phyloP scores from a whole-genome alignment of 177 flowering plant genomes.

The Vitis hybrid region DNA sequence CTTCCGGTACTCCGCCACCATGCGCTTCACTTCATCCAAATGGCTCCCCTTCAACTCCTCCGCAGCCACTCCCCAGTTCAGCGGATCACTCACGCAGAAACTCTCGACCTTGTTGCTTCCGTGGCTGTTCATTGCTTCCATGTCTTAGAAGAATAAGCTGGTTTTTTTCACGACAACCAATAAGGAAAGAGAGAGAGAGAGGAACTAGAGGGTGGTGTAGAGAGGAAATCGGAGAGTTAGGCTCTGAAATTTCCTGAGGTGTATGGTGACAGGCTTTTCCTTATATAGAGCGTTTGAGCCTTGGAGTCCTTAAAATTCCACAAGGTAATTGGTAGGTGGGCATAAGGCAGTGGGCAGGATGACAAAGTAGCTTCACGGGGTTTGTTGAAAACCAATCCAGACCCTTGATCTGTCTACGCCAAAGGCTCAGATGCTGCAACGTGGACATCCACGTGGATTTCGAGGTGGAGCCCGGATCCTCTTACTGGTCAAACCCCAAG shows the following conservation, averaged over 20 bases:
- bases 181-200: background rate
- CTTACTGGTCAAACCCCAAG: background rate
- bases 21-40: conserved; percentile 54
- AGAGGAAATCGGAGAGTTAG: background rate
- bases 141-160: background rate
- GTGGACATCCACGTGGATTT: background rate
- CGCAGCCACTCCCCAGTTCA: conserved; percentile 51
- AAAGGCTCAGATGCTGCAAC: background rate
- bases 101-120: conserved; percentile 6
- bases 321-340: conserved; percentile 9
- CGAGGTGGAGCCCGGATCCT: background rate
- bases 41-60: conserved; percentile 53
- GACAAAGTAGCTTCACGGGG: conserved; percentile 3
- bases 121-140: background rate
- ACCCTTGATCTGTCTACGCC: conserved; percentile 4
- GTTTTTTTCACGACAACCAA: background rate
- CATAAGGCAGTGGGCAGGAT: conserved; percentile 7
- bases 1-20: conserved; percentile 56
- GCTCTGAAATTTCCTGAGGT: conserved; percentile 10
- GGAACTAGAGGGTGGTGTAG: background rate
- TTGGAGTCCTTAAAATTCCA: too few relatives aligned
- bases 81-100: conserved; percentile 33
- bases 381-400: conserved; percentile 9
- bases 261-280: background rate
- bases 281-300: background rate